phyloP scores from a whole-genome alignment of 2,329 filamentous ascomycete species.

The Phyllosticta capitalensis region DNA sequence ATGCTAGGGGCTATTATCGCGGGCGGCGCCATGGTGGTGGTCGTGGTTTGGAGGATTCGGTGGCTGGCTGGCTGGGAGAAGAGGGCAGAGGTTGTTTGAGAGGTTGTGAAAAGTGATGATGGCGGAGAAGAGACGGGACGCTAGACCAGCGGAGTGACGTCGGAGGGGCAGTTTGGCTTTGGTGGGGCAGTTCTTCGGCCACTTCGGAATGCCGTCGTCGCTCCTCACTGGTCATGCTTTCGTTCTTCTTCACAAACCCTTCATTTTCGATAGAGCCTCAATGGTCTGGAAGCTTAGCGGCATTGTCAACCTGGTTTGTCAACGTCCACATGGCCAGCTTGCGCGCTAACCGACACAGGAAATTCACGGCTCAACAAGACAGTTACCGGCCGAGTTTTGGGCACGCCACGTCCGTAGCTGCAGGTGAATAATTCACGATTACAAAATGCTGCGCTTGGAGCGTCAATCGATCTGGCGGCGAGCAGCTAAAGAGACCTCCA shows the following conservation, averaged over 20 bases:
- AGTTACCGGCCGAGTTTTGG: background rate
- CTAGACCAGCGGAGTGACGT: slow-evolving; percentile 2
- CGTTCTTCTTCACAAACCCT: background rate
- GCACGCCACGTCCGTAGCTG: background rate
- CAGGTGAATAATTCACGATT: background rate
- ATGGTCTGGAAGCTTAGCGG: background rate
- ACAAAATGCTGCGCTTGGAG: background rate
- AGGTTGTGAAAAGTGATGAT: background rate
- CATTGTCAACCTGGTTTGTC: background rate
- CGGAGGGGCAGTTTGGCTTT: slow-evolving; percentile 2
- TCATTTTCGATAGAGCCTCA: background rate
- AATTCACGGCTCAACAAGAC: background rate
- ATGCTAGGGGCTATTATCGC: slow-evolving; percentile 98
- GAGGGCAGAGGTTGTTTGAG: background rate
- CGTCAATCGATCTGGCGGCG: background rate
- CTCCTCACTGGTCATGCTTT: background rate
- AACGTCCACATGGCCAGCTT: background rate
- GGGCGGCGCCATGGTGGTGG: slow-evolving; percentile 67
- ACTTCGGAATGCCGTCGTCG: background rate
- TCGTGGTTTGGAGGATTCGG: background rate
- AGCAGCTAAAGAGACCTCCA: background rate
- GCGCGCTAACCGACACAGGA: background rate
- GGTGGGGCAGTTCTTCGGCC: slow-evolving; percentile 2
- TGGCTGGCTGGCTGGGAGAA: background rate
- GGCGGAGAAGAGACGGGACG: background rate